Evolutionary conservation across 2,329 filamentous ascomycete genomes (phyloP).

Genomic region (Phaeosphaeriaceae sp.): DNA sequence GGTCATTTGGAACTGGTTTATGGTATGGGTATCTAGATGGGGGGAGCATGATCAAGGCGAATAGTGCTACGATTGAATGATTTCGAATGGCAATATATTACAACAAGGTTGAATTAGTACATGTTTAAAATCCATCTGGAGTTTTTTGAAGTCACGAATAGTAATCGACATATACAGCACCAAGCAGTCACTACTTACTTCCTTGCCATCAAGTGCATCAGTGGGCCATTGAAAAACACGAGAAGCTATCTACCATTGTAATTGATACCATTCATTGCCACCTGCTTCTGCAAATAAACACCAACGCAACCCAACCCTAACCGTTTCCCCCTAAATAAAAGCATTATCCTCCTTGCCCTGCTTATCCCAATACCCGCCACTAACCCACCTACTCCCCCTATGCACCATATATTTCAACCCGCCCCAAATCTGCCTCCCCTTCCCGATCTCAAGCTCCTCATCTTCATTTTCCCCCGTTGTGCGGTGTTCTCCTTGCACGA

Average conservation of each 20-base stretch:
- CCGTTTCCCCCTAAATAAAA: slow-evolving; percentile 27
- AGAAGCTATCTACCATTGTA: no score
- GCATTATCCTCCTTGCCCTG: slow-evolving; percentile 23
- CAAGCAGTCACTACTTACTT: no score
- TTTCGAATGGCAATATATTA: background rate
- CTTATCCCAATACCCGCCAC: slow-evolving; percentile 19
- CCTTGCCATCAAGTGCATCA: no score
- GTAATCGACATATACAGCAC: no score
- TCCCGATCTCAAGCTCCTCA: slow-evolving; percentile 20
- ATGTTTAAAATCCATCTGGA: no score
- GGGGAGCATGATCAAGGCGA: slow-evolving; percentile 3
- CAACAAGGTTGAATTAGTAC: background rate
- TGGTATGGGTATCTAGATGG: background rate
- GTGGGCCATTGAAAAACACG: no score
- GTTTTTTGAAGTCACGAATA: no score
- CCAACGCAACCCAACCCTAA: background rate
- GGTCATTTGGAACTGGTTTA: background rate
- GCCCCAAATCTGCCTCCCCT: slow-evolving; percentile 30
- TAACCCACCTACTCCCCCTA: slow-evolving; percentile 17
- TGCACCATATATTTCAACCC: slow-evolving; percentile 28
- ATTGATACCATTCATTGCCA: background rate
- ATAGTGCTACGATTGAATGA: background rate
- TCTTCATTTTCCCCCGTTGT: slow-evolving; percentile 17
- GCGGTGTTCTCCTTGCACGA: slow-evolving; percentile 14
- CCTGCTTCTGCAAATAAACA: background rate